These are phyloP conservation scores for Pholiota molesta DNA, from an alignment of 768 basidiomycete species.

Conservation along the genomic window DNA sequence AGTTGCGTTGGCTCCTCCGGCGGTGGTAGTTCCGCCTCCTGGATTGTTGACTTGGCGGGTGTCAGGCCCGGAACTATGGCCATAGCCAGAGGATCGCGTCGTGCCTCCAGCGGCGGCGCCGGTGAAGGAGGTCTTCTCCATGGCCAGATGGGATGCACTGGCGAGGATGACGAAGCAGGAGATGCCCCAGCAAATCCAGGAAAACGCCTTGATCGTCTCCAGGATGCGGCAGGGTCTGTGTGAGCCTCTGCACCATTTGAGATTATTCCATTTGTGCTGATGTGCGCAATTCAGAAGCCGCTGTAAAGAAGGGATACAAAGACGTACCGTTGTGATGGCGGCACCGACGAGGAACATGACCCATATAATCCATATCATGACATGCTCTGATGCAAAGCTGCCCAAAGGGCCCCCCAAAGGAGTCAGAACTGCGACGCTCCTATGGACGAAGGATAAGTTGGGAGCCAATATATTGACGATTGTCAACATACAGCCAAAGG, in stretches of 20 bases:
- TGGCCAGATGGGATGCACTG: constrained; percentile 30
- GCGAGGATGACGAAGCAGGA: constrained; percentile 49
- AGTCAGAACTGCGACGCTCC: constrained; percentile 32
- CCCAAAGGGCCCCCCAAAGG: constrained; percentile 35
- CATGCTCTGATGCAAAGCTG: constrained; percentile 48
- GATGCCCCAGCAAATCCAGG: constrained; percentile 67
- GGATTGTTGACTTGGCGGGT: too few relatives aligned
- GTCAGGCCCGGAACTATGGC: too few relatives aligned
- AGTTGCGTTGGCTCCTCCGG: too few relatives aligned
- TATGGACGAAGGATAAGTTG: constrained; percentile 28
- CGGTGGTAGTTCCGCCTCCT: too few relatives aligned
- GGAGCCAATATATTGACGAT: constrained; percentile 19
- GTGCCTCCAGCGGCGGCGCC: neutral
- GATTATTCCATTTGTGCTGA: constrained; percentile 52
- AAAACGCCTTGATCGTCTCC: constrained; percentile 65
- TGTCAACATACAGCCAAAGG: constrained; percentile 49
- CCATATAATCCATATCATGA: constrained; percentile 57
- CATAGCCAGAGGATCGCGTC: too few relatives aligned
- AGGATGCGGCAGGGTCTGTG: constrained; percentile 57
- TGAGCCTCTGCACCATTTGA: constrained; percentile 58
- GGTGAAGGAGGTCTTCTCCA: constrained; percentile 11
- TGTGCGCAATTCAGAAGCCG: neutral
- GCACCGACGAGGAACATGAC: constrained; percentile 68
- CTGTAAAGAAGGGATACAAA: neutral
- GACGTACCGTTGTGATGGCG: constrained; percentile 58